phyloP scores from a whole-genome alignment of 495 filamentous ascomycete species.

The Evansstolkia leycettana region DNA sequence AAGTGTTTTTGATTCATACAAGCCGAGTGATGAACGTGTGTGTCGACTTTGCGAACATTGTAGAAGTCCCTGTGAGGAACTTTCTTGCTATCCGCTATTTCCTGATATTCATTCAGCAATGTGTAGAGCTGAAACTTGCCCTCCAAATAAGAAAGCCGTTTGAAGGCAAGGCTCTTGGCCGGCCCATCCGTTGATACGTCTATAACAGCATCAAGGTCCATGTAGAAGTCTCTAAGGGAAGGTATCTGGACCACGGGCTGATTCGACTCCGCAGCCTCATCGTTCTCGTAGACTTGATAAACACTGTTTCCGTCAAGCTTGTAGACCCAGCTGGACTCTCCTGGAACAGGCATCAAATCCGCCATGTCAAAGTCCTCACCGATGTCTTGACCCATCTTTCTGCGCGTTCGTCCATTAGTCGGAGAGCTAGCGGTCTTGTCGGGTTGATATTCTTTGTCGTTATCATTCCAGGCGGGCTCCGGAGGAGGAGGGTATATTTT shows the following conservation, averaged over 20 bases:
- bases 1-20: slow-evolving; percentile 99
- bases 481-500: slow-evolving; percentile 82
- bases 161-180: slow-evolving; percentile 92
- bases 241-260: slow-evolving; percentile 69
- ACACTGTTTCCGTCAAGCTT: slow-evolving; percentile 71
- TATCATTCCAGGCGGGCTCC: slow-evolving; percentile 80
- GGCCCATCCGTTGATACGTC: slow-evolving; percentile 85
- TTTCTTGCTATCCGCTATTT: slow-evolving; percentile 93
- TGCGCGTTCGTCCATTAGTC: slow-evolving; percentile 32
- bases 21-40: slow-evolving; percentile 96
- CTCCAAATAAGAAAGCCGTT: slow-evolving; percentile 86
- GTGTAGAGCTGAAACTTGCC: slow-evolving; percentile 91
- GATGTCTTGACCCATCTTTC: slow-evolving; percentile 85
- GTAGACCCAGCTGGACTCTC: slow-evolving; percentile 53
- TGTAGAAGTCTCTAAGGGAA: slow-evolving; percentile 84
- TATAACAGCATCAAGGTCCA: slow-evolving; percentile 81
- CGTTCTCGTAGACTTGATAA: slow-evolving; percentile 73
- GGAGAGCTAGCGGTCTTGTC: slow-evolving; percentile 8
- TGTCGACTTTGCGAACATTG: slow-evolving; percentile 97
- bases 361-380: slow-evolving; percentile 82
- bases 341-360: slow-evolving; percentile 61
- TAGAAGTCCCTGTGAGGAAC: slow-evolving; percentile 98
- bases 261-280: slow-evolving; percentile 43
- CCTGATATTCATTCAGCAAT: slow-evolving; percentile 90
- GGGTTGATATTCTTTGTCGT: slow-evolving; percentile 37